These are phyloP conservation scores for Solanum gracilifrons DNA, from an alignment of 257 asterid species.

Conservation along the genomic window DNA sequence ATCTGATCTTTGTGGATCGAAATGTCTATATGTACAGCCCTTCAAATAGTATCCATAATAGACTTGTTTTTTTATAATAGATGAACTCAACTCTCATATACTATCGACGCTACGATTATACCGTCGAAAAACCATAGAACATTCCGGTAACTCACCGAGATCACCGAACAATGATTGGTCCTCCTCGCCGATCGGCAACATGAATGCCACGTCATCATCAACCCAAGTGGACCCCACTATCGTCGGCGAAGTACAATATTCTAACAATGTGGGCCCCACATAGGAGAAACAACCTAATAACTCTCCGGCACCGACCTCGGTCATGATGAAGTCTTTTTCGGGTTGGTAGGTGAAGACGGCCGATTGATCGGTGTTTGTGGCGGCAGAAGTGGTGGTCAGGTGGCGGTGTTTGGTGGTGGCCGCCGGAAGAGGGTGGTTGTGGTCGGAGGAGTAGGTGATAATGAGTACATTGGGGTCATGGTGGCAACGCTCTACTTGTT, in stretches of 20 bases:
- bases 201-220: constrained; percentile 26
- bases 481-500: constrained; percentile 15
- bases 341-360: constrained; percentile 16
- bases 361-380: not conserved
- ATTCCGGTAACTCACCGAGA: constrained; percentile 70
- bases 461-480: constrained; percentile 56
- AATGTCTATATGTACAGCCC: not conserved
- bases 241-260: not conserved
- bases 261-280: constrained; percentile 39
- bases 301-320: constrained; percentile 24
- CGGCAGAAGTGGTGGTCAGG: not conserved
- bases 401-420: constrained; percentile 1
- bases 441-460: constrained; percentile 52
- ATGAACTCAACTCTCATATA: not conserved
- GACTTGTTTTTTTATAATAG: not conserved
- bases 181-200: constrained; percentile 52
- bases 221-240: constrained; percentile 43
- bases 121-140: constrained; percentile 41
- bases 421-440: constrained; percentile 37
- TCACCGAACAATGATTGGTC: constrained; percentile 59
- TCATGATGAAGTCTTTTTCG: constrained; percentile 11
- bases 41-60: not conserved
- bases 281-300: constrained; percentile 53
- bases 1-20: not conserved
- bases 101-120: not conserved